phyloP scores from a whole-genome alignment of 306 rosid genomes.

The Pterocarpus macrocarpus region DNA sequence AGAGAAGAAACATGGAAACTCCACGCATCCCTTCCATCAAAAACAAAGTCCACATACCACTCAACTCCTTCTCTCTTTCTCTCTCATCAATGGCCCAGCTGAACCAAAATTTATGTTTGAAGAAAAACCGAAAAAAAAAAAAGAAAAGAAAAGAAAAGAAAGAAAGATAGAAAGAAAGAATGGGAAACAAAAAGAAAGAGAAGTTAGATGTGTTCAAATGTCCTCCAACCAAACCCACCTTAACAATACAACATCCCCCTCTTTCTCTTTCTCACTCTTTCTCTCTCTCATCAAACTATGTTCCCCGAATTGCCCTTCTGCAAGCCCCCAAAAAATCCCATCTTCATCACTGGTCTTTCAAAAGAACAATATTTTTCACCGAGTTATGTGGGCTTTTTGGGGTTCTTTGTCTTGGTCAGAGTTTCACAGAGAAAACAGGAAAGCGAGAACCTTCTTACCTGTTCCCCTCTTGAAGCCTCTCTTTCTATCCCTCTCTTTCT shows the following conservation, averaged over 20 bases:
- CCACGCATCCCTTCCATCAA: constrained; percentile 61
- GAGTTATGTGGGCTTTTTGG: constrained; percentile 98
- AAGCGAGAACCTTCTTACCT: constrained; percentile 78
- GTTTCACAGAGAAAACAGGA: constrained; percentile 94
- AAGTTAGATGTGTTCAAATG: constrained; percentile 78
- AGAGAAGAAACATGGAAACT: constrained; percentile 81
- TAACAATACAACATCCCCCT: constrained; percentile 4
- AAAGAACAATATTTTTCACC: constrained; percentile 84
- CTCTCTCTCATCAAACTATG: constrained; percentile 59
- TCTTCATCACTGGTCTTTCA: constrained; percentile 96
- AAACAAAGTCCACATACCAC: constrained; percentile 67
- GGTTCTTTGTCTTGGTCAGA: constrained; percentile 93
- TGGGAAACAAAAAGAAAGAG: constrained; percentile 52
- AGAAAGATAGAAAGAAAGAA: constrained; percentile 53
- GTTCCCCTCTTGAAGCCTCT: not conserved
- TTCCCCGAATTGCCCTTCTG: constrained; percentile 97
- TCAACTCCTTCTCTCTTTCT: constrained; percentile 51
- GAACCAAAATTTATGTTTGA: constrained; percentile 84
- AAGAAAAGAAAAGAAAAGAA: constrained; percentile 22
- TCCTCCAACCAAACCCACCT: constrained; percentile 99
- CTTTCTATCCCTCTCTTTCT: not conserved
- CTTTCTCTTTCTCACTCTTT: constrained; percentile 4
- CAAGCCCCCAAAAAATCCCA: constrained; percentile 92
- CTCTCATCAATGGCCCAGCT: constrained; percentile 94
- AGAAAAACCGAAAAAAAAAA: constrained; percentile 54